phyloP scores from a whole-genome alignment of 306 rosid genomes.

The Trifolium fragiferum region DNA sequence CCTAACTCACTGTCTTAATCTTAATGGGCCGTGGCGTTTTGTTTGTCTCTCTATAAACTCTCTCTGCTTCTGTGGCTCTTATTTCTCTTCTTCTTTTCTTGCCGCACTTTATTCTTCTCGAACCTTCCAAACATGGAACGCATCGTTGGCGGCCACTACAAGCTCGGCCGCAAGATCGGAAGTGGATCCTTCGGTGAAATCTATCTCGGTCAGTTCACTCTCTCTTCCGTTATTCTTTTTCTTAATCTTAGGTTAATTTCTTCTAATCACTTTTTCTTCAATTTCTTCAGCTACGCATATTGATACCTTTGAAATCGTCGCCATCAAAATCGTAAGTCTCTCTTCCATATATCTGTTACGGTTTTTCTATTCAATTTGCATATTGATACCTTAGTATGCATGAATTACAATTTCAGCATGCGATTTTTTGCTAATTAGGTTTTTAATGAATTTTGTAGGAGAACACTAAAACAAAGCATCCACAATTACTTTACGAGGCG shows the following conservation, averaged over 20 bases:
- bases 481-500: slow-evolving; percentile 89
- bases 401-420: slow-evolving; percentile 29
- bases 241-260: not conserved
- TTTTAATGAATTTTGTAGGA: slow-evolving; percentile 62
- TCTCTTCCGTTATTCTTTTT: not conserved
- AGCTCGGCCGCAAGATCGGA: slow-evolving; percentile 98
- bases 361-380: not conserved
- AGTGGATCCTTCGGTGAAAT: slow-evolving; percentile 98
- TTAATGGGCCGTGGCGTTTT: not conserved
- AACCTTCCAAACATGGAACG: slow-evolving; percentile 67
- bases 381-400: not conserved
- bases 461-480: slow-evolving; percentile 88
- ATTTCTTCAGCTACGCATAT: slow-evolving; percentile 76
- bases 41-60: not conserved
- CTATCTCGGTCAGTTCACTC: slow-evolving; percentile 61
- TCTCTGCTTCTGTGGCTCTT: not conserved
- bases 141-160: slow-evolving; percentile 80
- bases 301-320: slow-evolving; percentile 88
- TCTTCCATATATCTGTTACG: not conserved
- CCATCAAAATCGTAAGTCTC: slow-evolving; percentile 83
- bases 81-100: too few relatives aligned
- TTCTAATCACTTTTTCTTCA: slow-evolving; percentile 34
- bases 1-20: not conserved
- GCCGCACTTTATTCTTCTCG: not conserved
- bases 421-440: slow-evolving; percentile 7